These are phyloP conservation scores for Anthracocystis panici-leucophaei DNA, from an alignment of 1,284 basidiomycete species.

Conservation along the genomic window DNA sequence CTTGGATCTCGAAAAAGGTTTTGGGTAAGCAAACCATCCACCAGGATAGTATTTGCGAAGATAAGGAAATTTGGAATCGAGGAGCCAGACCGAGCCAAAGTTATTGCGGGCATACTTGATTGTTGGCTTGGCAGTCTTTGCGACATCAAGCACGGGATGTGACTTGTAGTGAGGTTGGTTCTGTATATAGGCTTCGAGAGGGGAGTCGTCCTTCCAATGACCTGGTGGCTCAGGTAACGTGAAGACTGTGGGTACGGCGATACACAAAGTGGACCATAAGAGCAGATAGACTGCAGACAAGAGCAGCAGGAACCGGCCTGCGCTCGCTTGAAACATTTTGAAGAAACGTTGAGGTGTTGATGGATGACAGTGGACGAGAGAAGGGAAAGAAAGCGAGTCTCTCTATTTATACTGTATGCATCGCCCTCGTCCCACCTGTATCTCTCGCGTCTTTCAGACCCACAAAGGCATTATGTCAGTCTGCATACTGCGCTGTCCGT, in stretches of 20 bases:
- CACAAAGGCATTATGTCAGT: too few species aligned
- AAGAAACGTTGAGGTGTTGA: background rate
- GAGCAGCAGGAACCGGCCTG: conserved; percentile 5
- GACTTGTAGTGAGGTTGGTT: conserved; percentile 1
- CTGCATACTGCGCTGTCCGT: too few species aligned
- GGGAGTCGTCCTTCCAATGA: too few species aligned
- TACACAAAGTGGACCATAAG: background rate
- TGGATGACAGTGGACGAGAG: too few species aligned
- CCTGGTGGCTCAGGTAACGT: too few species aligned
- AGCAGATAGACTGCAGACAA: conserved; percentile 10
- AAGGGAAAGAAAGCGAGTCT: too few species aligned
- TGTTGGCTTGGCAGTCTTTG: background rate
- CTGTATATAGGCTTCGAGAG: background rate
- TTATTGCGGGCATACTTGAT: background rate
- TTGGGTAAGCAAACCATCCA: too few species aligned
- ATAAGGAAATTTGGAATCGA: background rate
- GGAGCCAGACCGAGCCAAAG: background rate
- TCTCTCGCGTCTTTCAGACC: too few species aligned
- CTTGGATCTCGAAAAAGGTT: background rate
- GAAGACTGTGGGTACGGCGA: background rate
- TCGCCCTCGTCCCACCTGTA: too few species aligned
- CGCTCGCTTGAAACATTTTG: background rate
- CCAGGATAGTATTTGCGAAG: too few species aligned
- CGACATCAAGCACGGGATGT: background rate
- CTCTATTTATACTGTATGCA: too few species aligned